phyloP scores from a whole-genome alignment of 2,329 filamentous ascomycete genomes.

The Aureobasidium sp. region DNA sequence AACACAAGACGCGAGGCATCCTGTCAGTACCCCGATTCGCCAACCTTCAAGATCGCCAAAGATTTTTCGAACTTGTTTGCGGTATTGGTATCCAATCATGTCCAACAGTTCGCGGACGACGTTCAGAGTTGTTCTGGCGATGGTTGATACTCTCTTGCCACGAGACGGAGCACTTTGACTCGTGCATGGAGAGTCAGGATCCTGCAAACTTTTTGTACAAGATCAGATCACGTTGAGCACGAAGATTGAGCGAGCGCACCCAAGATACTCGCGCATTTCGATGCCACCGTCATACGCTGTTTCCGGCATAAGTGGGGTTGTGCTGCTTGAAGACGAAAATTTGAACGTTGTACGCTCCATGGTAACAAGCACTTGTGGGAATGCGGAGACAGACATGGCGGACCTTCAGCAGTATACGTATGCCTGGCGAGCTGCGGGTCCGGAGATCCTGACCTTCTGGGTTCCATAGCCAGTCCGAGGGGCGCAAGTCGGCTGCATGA shows the following conservation, averaged over 20 bases:
- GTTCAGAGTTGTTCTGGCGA: neutral
- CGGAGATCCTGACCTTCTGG: neutral
- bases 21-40: neutral
- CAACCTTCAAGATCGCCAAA: neutral
- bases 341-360: neutral
- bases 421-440: neutral
- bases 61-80: neutral
- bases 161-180: neutral
- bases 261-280: neutral
- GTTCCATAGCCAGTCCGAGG: neutral
- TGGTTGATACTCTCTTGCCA: neutral
- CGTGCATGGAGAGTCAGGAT: neutral
- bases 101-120: neutral
- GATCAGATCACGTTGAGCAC: neutral
- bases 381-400: neutral
- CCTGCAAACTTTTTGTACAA: neutral
- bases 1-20: neutral
- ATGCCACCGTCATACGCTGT: neutral
- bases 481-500: neutral
- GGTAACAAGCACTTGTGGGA: neutral
- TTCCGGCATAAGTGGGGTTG: neutral
- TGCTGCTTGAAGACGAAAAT: neutral
- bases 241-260: neutral
- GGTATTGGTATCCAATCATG: neutral
- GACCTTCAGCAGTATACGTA: neutral